Base-by-base conservation (phyloP, 495 filamentous ascomycete species). In the Penicillium coprophilum region DNA sequence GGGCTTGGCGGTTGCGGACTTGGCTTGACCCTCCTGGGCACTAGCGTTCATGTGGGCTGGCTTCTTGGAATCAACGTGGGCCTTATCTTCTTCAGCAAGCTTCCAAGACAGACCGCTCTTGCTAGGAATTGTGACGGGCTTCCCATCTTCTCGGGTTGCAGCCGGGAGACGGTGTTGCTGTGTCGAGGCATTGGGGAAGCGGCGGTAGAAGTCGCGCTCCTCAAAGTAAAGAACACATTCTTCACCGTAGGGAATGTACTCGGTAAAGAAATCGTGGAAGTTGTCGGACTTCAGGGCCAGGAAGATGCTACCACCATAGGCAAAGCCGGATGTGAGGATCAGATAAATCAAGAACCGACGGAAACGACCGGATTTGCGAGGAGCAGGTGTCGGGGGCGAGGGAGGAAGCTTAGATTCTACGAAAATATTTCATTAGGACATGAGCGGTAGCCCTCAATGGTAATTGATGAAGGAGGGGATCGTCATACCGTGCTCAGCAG, bases 261-360 rank as follows among this genome's bases (percentile, higher is more conserved):
- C 92, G 43, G 95, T 97, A 77, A 98, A 98, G 77, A 97, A 96
- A 68, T 98, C 94, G 70, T 98, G 95, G 80, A 97, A 97, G 71
- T 93, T 96, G 76, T 98, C 94, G 59, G 86, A 94, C 72, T 92
- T 85, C 57, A 96, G 81, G 21, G 94, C 94, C 66, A 95, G 90
- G 76, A 89, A 96, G 46, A 96, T 84, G 46, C 92, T 90, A 56
- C 90, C 91, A 54, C 84, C 92, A 58, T 96, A 98, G 30, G 86
- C 85, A 15, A 95, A 65, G 7, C 81, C 85, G 38, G 86, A 82
- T 9, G 96, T 80, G 31, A 96, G 68, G 46, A 90, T 74, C 48
- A 96, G 64, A 44, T 85, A 85, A 41, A 89, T 66, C 32, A 96
- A 66, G 69, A 89, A 90, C 55, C 86, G 81, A 56, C 89, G 82